Evolutionary conservation across 768 basidiomycete genomes (phyloP).

Genomic region (Kwoniella pini): DNA sequence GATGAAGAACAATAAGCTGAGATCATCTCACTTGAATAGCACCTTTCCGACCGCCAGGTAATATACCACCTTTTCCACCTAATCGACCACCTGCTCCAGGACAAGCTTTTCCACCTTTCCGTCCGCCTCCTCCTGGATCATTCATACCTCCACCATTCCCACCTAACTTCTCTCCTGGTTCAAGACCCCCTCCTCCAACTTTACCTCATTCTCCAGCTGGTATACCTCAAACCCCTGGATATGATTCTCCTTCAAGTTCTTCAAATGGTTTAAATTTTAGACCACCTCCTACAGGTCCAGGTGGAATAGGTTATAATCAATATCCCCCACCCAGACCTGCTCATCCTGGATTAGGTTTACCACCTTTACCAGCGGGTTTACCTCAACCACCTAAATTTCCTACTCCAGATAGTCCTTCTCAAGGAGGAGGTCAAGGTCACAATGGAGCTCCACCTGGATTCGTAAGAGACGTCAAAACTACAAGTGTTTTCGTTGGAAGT

Average conservation of each 20-base stretch:
- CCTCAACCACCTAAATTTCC: slow-evolving; percentile 31
- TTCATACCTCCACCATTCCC: slow-evolving; percentile 46
- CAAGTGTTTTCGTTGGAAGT: slow-evolving; percentile 85
- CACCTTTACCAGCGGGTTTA: slow-evolving; percentile 29
- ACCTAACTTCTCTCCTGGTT: slow-evolving; percentile 33
- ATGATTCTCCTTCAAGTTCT: not conserved
- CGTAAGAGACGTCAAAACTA: slow-evolving; percentile 60
- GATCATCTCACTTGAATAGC: not conserved
- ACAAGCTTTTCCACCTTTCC: slow-evolving; percentile 47
- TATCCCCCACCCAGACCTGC: slow-evolving; percentile 21
- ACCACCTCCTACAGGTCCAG: slow-evolving; percentile 25
- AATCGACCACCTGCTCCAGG: slow-evolving; percentile 17
- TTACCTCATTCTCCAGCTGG: slow-evolving; percentile 11
- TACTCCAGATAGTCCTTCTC: not conserved
- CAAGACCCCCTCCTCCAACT: slow-evolving; percentile 23
- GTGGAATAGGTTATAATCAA: not conserved
- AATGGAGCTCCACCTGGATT: slow-evolving; percentile 39
- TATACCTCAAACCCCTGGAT: not conserved
- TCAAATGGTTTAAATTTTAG: slow-evolving; percentile 20
- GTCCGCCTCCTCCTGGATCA: slow-evolving; percentile 25
- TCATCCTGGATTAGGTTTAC: slow-evolving; percentile 39
- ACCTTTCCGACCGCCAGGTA: slow-evolving; percentile 11
- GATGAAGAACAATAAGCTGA: not conserved
- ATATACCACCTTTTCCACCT: slow-evolving; percentile 41
- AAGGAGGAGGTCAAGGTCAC: not conserved